These are phyloP conservation scores for Trichosanthes cucumerina DNA, from an alignment of 306 rosid genomes.

Conservation along the genomic window DNA sequence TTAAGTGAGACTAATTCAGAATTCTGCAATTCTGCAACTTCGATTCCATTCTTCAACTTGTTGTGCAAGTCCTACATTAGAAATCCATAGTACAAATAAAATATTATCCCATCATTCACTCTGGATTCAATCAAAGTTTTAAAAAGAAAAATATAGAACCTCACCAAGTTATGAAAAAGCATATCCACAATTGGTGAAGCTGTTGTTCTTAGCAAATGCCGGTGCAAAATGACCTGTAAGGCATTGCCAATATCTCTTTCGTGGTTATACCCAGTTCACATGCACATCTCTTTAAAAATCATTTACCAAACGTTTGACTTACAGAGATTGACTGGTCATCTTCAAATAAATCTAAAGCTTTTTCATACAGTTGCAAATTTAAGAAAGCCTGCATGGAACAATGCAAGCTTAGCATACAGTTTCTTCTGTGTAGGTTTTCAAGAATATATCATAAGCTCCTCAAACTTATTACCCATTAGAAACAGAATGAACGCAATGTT, in stretches of 20 bases:
- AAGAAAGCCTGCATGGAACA: constrained; percentile 70
- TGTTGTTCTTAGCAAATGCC: constrained; percentile 83
- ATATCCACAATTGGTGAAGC: constrained; percentile 65
- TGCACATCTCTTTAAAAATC: constrained; percentile 10
- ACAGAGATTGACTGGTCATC: constrained; percentile 89
- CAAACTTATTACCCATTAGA: neutral
- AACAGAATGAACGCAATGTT: neutral
- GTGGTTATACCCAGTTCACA: constrained; percentile 13
- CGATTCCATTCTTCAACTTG: constrained; percentile 77
- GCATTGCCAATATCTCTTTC: constrained; percentile 19
- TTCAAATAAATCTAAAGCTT: constrained; percentile 86
- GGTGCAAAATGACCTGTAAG: constrained; percentile 81
- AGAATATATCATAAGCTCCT: neutral
- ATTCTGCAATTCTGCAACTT: constrained; percentile 47
- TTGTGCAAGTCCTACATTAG: constrained; percentile 61
- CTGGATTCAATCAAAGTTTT: constrained; percentile 10
- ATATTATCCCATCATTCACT: constrained; percentile 8
- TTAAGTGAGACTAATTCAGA: constrained; percentile 43
- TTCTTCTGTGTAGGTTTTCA: constrained; percentile 1
- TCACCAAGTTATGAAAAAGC: constrained; percentile 66
- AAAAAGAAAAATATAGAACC: neutral
- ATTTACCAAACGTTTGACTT: constrained; percentile 26
- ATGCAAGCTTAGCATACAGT: constrained; percentile 15
- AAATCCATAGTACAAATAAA: constrained; percentile 9
- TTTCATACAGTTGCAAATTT: constrained; percentile 87